Conservation (phyloP, 176 grass and related monocot species). For the Elymus sibiricus region DNA sequence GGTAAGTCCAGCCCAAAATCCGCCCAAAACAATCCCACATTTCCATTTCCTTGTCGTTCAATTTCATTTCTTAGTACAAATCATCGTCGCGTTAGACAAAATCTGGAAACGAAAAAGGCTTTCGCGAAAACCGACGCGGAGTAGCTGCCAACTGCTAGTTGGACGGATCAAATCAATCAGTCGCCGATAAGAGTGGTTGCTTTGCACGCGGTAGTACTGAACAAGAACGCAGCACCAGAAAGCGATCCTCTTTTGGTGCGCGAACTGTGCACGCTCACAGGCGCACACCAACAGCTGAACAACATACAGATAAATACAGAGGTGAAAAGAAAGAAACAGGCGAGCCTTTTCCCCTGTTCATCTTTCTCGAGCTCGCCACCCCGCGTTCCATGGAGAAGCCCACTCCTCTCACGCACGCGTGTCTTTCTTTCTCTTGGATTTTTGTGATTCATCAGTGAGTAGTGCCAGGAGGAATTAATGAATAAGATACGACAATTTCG, state of each 20-base stretch:
- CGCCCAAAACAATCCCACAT: background rate
- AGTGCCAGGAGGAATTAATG: background rate
- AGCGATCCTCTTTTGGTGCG: constrained; percentile 13
- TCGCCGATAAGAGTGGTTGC: constrained; percentile 11
- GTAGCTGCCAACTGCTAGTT: constrained; percentile 6
- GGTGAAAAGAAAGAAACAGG: background rate
- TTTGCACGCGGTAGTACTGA: constrained; percentile 9
- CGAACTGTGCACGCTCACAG: background rate
- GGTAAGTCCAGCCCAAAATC: constrained; percentile 41
- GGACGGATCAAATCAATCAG: background rate
- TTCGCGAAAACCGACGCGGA: background rate
- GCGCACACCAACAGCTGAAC: background rate
- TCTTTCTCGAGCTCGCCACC: constrained; percentile 29
- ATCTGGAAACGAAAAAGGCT: background rate
- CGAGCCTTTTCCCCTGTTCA: constrained; percentile 6
- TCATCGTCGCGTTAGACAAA: background rate
- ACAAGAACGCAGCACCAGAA: constrained; percentile 19
- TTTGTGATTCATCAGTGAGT: background rate
- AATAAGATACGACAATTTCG: constrained; percentile 2
- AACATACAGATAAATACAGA: background rate
- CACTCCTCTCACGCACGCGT: background rate
- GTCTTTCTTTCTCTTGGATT: constrained; percentile 11
- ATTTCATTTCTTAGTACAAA: background rate
- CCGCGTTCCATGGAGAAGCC: background rate
- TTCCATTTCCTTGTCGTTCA: background rate